A percentile compares a stretch with the other conserved stretches of the same genome.
Conservation (phyloP, 441 rosid species). For the Populus tomentosa region DNA sequence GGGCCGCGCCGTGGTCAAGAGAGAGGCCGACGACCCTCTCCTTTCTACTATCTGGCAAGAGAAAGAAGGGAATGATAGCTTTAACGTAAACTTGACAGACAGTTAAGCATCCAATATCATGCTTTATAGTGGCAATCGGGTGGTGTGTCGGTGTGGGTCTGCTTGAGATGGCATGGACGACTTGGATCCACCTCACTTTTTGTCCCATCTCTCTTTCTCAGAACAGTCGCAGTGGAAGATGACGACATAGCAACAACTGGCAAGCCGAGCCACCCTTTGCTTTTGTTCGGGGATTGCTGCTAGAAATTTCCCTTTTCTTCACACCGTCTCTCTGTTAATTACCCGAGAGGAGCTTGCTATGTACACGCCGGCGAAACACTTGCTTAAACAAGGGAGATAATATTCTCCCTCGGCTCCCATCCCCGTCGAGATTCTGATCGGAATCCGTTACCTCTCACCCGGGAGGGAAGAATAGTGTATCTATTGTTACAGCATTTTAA, state of each 20-base stretch:
- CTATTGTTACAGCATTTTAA: too few species aligned
- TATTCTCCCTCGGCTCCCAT: too few species aligned
- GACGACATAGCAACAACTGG: background rate
- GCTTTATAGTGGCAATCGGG: background rate
- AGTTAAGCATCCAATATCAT: background rate
- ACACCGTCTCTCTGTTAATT: too few species aligned
- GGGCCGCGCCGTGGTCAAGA: background rate
- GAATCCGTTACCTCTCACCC: too few species aligned
- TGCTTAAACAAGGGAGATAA: too few species aligned
- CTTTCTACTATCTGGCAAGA: background rate
- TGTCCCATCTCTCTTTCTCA: background rate
- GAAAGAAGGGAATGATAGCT: background rate
- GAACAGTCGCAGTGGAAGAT: background rate
- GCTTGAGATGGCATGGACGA: conserved; percentile 11
- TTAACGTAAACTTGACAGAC: background rate
- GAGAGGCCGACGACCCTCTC: background rate
- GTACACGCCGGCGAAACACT: too few species aligned
- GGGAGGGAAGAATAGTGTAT: too few species aligned
- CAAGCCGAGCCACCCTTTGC: background rate
- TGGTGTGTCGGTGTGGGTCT: background rate
- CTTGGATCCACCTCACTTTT: conserved; percentile 23
- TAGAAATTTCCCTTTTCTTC: too few species aligned
- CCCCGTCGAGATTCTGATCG: too few species aligned
- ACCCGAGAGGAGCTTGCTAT: too few species aligned
- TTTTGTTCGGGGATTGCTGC: background rate